A percentile compares a stretch with the other conserved stretches of the same genome.
Conservation (phyloP, 352 stramenopile genomes). For the Phytophthora tentaculata region DNA sequence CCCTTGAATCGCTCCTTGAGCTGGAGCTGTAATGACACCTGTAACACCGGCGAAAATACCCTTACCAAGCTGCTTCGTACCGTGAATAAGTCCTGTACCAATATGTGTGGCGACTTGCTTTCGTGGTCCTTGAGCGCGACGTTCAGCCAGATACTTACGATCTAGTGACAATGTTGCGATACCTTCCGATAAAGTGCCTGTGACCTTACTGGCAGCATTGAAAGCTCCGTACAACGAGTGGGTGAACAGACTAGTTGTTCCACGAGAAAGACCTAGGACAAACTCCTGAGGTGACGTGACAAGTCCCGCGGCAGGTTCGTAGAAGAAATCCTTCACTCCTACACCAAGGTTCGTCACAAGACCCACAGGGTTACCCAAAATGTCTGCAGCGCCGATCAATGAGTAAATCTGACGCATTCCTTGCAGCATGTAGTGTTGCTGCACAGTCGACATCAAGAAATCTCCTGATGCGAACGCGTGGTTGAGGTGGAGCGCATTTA, state of each 20-base stretch:
- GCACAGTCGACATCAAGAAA: conserved; percentile 77
- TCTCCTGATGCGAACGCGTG: conserved; percentile 77
- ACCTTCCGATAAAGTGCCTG: conserved; percentile 90
- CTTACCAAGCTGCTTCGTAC: conserved; percentile 91
- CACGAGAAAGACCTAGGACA: conserved; percentile 85
- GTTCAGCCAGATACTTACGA: conserved; percentile 85
- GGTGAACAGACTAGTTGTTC: conserved; percentile 89
- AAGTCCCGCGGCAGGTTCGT: conserved; percentile 90
- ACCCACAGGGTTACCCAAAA: conserved; percentile 91
- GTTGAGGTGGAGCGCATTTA: conserved; percentile 86
- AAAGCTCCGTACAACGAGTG: conserved; percentile 93
- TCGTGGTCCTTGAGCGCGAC: conserved; percentile 72
- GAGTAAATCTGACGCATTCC: conserved; percentile 85
- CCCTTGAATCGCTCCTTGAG: conserved; percentile 89
- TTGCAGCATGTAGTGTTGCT: conserved; percentile 86
- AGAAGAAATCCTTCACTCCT: conserved; percentile 95
- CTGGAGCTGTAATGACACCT: conserved; percentile 91
- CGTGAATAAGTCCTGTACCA: conserved; percentile 84
- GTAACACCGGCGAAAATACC: conserved; percentile 91
- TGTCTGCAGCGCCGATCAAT: conserved; percentile 86
- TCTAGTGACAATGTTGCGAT: conserved; percentile 92
- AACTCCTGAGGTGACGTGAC: conserved; percentile 90
- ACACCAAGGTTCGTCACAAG: conserved; percentile 89
- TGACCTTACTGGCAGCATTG: conserved; percentile 94
- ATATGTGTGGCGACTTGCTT: conserved; percentile 87